Evolutionary conservation across 257 asterid species (phyloP).

Genomic region (Leptodermis oblonga): DNA sequence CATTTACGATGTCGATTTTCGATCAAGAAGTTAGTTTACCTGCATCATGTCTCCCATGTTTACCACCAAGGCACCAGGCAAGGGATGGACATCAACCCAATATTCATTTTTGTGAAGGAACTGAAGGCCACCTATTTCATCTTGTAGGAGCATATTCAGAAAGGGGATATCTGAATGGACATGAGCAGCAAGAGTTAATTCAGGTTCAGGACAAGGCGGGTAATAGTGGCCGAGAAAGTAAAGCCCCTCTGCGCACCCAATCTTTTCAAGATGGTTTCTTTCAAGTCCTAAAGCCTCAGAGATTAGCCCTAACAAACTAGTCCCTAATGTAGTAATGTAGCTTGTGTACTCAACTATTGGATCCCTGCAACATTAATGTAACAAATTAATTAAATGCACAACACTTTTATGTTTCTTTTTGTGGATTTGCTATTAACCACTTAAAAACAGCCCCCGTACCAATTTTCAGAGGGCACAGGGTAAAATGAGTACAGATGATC

Average conservation of each 20-base stretch:
- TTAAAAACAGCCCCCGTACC: too few relatives aligned
- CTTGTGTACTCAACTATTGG: too few relatives aligned
- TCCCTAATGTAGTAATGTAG: too few relatives aligned
- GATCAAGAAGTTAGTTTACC: too few relatives aligned
- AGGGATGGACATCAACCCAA: conserved; percentile 48
- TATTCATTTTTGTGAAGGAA: conserved; percentile 29
- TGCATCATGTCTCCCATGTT: conserved; percentile 39
- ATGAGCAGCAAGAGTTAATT: conserved; percentile 31
- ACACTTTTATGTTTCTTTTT: too few relatives aligned
- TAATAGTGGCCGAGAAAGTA: conserved; percentile 26
- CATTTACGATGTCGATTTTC: too few relatives aligned
- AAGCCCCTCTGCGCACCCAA: conserved; percentile 31
- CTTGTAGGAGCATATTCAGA: conserved; percentile 38
- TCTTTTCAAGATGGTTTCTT: conserved; percentile 8
- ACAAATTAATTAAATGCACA: too few relatives aligned
- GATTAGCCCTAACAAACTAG: too few relatives aligned
- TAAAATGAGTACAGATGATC: too few relatives aligned
- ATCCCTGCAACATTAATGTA: too few relatives aligned
- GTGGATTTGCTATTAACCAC: too few relatives aligned
- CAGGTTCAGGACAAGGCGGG: conserved; percentile 52
- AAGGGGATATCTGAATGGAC: conserved; percentile 37
- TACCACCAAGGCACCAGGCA: conserved; percentile 27
- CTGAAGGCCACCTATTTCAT: conserved; percentile 43
- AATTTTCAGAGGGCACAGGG: too few relatives aligned
- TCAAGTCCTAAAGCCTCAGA: conserved; percentile 39